These are phyloP conservation scores for Sophora flavescens DNA, from an alignment of 306 rosid genomes.

Conservation along the genomic window DNA sequence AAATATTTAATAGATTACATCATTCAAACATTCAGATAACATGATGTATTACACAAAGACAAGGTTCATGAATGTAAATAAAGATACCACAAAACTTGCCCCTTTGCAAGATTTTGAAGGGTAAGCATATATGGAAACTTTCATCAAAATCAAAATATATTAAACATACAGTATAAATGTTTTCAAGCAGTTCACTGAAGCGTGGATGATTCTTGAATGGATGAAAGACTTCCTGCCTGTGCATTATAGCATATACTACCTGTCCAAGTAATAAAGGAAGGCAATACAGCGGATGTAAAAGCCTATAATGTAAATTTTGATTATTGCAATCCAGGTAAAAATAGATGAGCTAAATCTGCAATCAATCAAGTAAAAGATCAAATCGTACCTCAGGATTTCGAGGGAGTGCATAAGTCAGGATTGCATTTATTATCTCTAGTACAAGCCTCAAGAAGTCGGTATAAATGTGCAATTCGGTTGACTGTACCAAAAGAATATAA, in stretches of 20 bases:
- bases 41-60: constrained; percentile 5
- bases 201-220: constrained; percentile 97
- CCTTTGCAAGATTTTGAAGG: constrained; percentile 31
- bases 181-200: constrained; percentile 91
- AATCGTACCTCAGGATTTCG: constrained; percentile 95
- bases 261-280: constrained; percentile 51
- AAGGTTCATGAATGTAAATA: neutral
- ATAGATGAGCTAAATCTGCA: constrained; percentile 26
- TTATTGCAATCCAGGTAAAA: constrained; percentile 37
- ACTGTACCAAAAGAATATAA: constrained; percentile 63
- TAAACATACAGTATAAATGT: constrained; percentile 80
- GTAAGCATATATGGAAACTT: constrained; percentile 13
- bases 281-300: neutral
- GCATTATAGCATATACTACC: constrained; percentile 97
- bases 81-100: constrained; percentile 34
- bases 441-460: constrained; percentile 99
- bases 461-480: constrained; percentile 92
- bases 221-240: constrained; percentile 97
- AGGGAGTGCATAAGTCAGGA: constrained; percentile 93
- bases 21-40: constrained; percentile 27
- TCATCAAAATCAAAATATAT: constrained; percentile 6
- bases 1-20: constrained; percentile 40
- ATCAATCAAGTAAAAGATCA: constrained; percentile 33
- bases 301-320: constrained; percentile 20
- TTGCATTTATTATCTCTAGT: constrained; percentile 96